Conservation (phyloP, 352 stramenopile species). For the Globisporangium barbulae region DNA sequence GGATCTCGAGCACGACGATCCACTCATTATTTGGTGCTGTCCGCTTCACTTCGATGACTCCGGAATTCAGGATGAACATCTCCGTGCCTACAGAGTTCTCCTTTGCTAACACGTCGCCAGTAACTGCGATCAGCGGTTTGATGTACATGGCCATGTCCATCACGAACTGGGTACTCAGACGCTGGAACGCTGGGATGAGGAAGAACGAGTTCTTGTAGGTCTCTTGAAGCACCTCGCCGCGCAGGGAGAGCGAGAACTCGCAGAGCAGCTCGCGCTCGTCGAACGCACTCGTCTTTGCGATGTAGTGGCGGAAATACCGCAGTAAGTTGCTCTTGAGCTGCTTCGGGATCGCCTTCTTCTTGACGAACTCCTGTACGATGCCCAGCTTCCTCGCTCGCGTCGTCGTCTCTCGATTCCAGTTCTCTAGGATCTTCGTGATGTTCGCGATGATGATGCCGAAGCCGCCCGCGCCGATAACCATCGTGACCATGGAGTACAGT, state of each 20-base stretch:
- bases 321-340: constrained; percentile 46
- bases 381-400: constrained; percentile 53
- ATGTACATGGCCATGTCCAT: constrained; percentile 87
- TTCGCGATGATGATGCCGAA: constrained; percentile 84
- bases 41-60: constrained; percentile 67
- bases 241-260: constrained; percentile 73
- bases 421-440: constrained; percentile 81
- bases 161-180: constrained; percentile 72
- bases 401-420: constrained; percentile 65
- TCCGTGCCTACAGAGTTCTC: constrained; percentile 68
- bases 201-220: constrained; percentile 79
- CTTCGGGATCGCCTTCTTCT: constrained; percentile 56
- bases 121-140: constrained; percentile 71
- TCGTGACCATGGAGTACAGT: constrained; percentile 64
- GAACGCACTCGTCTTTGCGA: constrained; percentile 72
- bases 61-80: constrained; percentile 82
- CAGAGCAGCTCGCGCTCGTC: constrained; percentile 72
- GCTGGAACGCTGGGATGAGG: constrained; percentile 63
- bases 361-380: constrained; percentile 63
- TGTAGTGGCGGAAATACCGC: constrained; percentile 80
- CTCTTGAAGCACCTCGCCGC: constrained; percentile 70
- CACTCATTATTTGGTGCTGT: constrained; percentile 48
- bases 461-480: constrained; percentile 69
- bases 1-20: constrained; percentile 72
- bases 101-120: constrained; percentile 58